A percentile compares a stretch with the other conserved stretches of the same genome.
Conservation (phyloP, 176 grass and related monocot species). For the Aechmea fasciata region DNA sequence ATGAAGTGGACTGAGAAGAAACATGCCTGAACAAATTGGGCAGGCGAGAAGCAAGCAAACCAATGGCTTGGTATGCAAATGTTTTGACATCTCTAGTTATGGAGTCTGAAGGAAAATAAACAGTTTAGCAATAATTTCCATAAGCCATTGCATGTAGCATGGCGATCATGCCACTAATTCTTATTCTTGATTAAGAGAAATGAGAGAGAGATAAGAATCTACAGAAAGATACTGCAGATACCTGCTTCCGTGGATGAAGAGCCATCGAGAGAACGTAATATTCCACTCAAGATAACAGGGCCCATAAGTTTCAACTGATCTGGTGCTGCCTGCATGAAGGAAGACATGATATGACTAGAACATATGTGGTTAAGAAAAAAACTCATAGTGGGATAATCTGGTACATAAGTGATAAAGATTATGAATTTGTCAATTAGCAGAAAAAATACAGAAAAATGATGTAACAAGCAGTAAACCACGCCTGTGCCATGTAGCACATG, state of each 20-base stretch:
- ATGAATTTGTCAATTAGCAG: not conserved
- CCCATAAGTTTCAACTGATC: conserved; percentile 87
- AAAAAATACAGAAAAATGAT: not conserved
- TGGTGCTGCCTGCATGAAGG: conserved; percentile 45
- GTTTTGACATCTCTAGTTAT: conserved; percentile 54
- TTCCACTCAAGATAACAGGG: conserved; percentile 85
- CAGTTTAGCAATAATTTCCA: conserved; percentile 16
- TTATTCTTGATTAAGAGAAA: not conserved
- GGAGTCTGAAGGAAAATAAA: conserved; percentile 42
- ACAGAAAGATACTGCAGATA: conserved; percentile 24
- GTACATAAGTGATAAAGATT: not conserved
- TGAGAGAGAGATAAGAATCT: conserved; percentile 22
- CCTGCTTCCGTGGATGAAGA: conserved; percentile 68
- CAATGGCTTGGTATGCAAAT: conserved; percentile 92
- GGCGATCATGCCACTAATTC: not conserved
- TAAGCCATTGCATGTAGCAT: conserved; percentile 13
- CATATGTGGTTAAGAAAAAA: not conserved
- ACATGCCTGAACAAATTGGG: conserved; percentile 90
- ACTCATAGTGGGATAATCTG: not conserved
- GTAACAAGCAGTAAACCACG: not conserved
- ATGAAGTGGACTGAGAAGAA: conserved; percentile 10
- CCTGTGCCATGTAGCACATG: too few relatives aligned
- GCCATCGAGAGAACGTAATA: conserved; percentile 86
- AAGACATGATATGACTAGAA: not conserved
- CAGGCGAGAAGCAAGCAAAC: conserved; percentile 83